Evolutionary conservation across 148 eudicot genomes (phyloP), one percentile per base, ranked within the genome.

Genomic region (Rheum nobile): DNA sequence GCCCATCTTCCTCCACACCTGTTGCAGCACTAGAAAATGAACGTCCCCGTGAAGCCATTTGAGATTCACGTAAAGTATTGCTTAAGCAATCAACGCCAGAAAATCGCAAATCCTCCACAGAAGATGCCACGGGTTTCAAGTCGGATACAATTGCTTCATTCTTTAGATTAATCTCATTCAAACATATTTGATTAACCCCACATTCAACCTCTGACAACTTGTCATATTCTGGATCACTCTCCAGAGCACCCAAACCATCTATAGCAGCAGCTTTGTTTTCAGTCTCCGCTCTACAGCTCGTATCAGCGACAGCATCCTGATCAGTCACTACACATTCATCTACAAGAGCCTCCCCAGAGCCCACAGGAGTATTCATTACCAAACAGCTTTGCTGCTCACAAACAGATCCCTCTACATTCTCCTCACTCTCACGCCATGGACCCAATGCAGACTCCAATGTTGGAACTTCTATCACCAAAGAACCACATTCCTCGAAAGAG

Each of bases 101-200:
- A 57, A 26, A 73, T 19, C 7, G 46, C n/a, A 38, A 75, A 73
- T 59, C 63, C 71, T 75, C 28, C 50, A 54, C 29, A 24, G 75
- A 22, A 16, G 47, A 32, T n/a, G 46, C 68, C 39, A 22, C 76
- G 38, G 48, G 2, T 71, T 38, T 61, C 67, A 61, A 61, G 35
- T 61, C 35, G 0, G 67, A 61, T 28, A 29, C 67, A 28, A 61
- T 29, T 12, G 3, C 73, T n/a, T 71, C 73, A 71, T 71, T 24
- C 73, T 38, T 71, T 47, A 11, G 17, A 43, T 72, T 47, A 22
- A 24, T 46, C 50, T 44, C 76, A 65, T 82, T 77, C 65, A 79
- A 47, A 52, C 70, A 71, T 41, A 79, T 71, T 74, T 46, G 73
- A 59, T 75, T 82, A 26, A 77, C 42, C 26, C 71, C 74, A 67